A percentile compares a stretch with the other conserved stretches of the same genome.
Conservation (phyloP, 2,329 filamentous ascomycete genomes). For the Alternaria triticina region DNA sequence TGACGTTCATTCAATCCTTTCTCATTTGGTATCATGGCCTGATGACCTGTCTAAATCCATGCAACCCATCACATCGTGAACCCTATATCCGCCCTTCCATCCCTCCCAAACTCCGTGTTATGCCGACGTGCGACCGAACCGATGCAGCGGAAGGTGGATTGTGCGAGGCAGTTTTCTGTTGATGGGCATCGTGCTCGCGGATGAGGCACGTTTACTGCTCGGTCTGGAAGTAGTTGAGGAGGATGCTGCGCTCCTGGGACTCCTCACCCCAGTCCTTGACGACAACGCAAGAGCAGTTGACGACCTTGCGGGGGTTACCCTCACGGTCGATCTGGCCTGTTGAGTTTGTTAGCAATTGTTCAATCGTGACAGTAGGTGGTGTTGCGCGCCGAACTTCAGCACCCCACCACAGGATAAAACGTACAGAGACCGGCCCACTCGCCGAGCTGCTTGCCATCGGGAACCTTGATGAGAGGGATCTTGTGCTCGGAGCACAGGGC, state of each 20-base stretch:
- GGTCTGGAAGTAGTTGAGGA: slow-evolving; percentile 99
- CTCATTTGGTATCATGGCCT: slow-evolving; percentile 13
- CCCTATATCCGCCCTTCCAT: slow-evolving; percentile 2
- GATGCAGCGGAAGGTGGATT: slow-evolving; percentile 22
- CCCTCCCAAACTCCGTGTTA: slow-evolving; percentile 18
- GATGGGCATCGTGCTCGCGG: slow-evolving; percentile 8
- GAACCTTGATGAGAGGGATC: slow-evolving; percentile 99
- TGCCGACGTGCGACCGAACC: slow-evolving; percentile 19
- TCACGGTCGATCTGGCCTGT: slow-evolving; percentile 97
- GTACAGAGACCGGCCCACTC: slow-evolving; percentile 99
- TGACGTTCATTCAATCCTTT: slow-evolving; percentile 5
- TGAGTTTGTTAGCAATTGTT: slow-evolving; percentile 9
- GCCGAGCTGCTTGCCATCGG: slow-evolving; percentile 98
- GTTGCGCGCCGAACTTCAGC: background rate
- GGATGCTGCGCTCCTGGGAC: slow-evolving; percentile 96
- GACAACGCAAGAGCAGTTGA: slow-evolving; percentile 99
- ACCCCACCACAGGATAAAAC: slow-evolving; percentile 54
- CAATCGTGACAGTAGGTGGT: background rate
- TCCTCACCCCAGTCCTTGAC: slow-evolving; percentile 99
- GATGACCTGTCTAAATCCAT: slow-evolving; percentile 21
- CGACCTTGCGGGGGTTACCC: slow-evolving; percentile 99
- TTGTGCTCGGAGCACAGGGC: slow-evolving; percentile 99
- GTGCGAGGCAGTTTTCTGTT: slow-evolving; percentile 9
- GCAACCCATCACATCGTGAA: slow-evolving; percentile 15
- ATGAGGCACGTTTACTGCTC: slow-evolving; percentile 55